Base-by-base conservation (phyloP, 306 rosid genomes). In the Fragaria nilgerrensis region DNA sequence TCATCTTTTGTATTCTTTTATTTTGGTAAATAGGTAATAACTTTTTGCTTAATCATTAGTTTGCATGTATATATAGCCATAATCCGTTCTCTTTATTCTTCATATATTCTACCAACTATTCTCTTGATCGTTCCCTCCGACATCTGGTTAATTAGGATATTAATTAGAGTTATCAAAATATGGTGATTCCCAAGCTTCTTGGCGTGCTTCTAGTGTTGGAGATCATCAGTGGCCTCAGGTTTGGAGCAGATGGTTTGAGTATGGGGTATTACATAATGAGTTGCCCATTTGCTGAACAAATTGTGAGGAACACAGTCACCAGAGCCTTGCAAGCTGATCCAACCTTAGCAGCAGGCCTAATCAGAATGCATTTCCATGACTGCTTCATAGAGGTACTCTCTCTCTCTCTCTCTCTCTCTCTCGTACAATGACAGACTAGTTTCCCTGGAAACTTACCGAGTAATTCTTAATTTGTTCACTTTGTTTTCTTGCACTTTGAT, bases 361-460 rank as follows among this genome's bases (percentile, higher is more conserved):
- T 92, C 32, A 85, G 97, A 84, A 89, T 92, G 97, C 96, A 92
- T 59, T 92, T 92, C 84, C 97, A 90, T 47, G 97, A 92, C 55
- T 92, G 96, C 83, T 92, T 92, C 84, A 81, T 92, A 13, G 75
- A 90, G 94, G 96, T 91, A 2, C 9, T 27, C 56, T 52, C 22
- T 67, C 52, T 48, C 69, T 32, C 72, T 37, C 29, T 23, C 64
- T 58, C 52, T 41, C 27, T 32, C 48, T 45, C 47, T 32, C 71
- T 12, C 49, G 37, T 34, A 34, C 37, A 34, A 34, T 34, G 37
- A 4, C 37, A 34, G 43, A 39, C 43, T 39, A 4, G 37, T 2
- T 34, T 34, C 37, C 37, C 37, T 34, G 37, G 3, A 34, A 34
- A 34, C 37, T 34, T 27, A 27, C 29, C 1, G 29, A 27, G 34